A percentile compares a stretch with the other conserved stretches of the same genome.
phyloP scores from a whole-genome alignment of 2,329 filamentous ascomycete genomes.

The Calonectria pauciramosa region DNA sequence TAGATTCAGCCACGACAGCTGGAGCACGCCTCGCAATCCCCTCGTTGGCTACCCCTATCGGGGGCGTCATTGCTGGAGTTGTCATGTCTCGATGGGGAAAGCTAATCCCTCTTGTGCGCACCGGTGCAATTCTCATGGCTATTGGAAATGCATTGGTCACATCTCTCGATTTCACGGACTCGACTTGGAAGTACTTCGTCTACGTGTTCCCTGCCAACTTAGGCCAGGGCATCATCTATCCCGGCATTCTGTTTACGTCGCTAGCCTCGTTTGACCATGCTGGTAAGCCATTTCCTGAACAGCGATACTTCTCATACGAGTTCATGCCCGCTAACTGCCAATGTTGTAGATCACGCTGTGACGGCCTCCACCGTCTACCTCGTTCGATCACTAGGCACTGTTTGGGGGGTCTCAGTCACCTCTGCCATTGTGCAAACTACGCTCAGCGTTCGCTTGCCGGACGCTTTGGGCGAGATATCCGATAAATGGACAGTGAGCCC shows the following conservation, averaged over 20 bases:
- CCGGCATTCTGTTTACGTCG: constrained; percentile 71
- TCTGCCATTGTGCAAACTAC: constrained; percentile 75
- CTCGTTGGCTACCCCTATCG: constrained; percentile 70
- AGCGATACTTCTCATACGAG: background rate
- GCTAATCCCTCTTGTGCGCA: constrained; percentile 64
- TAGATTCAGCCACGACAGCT: constrained; percentile 74
- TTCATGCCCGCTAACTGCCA: background rate
- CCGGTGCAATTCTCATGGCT: constrained; percentile 65
- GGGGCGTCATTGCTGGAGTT: constrained; percentile 68
- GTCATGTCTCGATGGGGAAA: constrained; percentile 70
- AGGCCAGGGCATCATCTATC: constrained; percentile 72
- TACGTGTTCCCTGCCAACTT: constrained; percentile 71
- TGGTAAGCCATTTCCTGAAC: constrained; percentile 55
- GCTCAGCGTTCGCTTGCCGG: constrained; percentile 66
- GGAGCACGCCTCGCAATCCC: constrained; percentile 75
- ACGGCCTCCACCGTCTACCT: constrained; percentile 74
- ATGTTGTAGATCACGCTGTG: constrained; percentile 69
- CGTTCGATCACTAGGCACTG: constrained; percentile 72
- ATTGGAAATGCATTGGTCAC: constrained; percentile 67
- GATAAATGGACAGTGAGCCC: constrained; percentile 69
- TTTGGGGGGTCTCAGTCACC: constrained; percentile 75
- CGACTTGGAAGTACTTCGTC: constrained; percentile 67
- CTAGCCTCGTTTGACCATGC: constrained; percentile 73
- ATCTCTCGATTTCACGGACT: constrained; percentile 63
- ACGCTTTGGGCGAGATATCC: constrained; percentile 66